Evolutionary conservation across 768 basidiomycete species (phyloP).

Genomic region (Boletellus ananiceps): DNA sequence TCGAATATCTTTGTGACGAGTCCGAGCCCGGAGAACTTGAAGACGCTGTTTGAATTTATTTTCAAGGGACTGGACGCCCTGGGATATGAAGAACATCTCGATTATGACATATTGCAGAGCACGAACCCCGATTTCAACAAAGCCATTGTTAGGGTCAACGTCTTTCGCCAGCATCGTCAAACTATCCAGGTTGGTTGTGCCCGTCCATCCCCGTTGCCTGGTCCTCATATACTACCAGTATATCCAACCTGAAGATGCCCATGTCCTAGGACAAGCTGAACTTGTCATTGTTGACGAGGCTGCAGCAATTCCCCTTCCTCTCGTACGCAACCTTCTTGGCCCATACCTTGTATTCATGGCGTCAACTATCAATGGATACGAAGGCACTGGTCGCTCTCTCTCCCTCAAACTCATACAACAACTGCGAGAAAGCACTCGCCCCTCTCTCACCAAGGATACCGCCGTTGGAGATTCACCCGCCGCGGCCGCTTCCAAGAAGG

Average conservation of each 20-base stretch:
- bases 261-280: slow-evolving; percentile 96
- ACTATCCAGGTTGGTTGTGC: slow-evolving; percentile 79
- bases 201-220: not conserved
- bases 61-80: slow-evolving; percentile 94
- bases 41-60: slow-evolving; percentile 95
- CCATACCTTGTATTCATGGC: slow-evolving; percentile 98
- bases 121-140: slow-evolving; percentile 94
- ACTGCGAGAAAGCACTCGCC: slow-evolving; percentile 84
- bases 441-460: slow-evolving; percentile 65
- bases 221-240: slow-evolving; percentile 52
- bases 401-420: slow-evolving; percentile 98
- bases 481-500: slow-evolving; percentile 47
- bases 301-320: slow-evolving; percentile 93
- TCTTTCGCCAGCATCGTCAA: slow-evolving; percentile 90
- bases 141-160: slow-evolving; percentile 91
- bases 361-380: slow-evolving; percentile 99
- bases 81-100: slow-evolving; percentile 95
- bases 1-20: slow-evolving; percentile 98
- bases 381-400: slow-evolving; percentile 97
- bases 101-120: slow-evolving; percentile 94
- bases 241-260: slow-evolving; percentile 96
- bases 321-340: slow-evolving; percentile 92
- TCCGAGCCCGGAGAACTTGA: slow-evolving; percentile 95
- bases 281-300: slow-evolving; percentile 98
- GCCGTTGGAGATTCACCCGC: slow-evolving; percentile 37